Evolutionary conservation across 352 stramenopile genomes (phyloP), one percentile per base, ranked within the genome.

Genomic region (Globisporangium nodosum): DNA sequence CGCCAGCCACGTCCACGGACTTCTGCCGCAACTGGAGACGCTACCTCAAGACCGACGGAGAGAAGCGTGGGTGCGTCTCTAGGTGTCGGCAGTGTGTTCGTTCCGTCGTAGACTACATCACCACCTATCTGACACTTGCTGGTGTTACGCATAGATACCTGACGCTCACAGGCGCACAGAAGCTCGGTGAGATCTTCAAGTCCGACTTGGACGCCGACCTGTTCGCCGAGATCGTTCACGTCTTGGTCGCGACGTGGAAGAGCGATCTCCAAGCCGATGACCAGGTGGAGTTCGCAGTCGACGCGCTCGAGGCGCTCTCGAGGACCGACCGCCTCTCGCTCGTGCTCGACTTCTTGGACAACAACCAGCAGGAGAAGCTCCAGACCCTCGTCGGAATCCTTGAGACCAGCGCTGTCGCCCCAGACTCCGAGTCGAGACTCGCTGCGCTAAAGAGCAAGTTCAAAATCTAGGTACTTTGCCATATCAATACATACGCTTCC

Each of bases 1-100:
- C 76, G 15, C 78, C 85, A 12, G 50, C 58, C 24, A 79, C 68
- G 1, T 66, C 81, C 0, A 68, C 80, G 0, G 79, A 87, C 15
- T 94, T 94, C 56, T 73, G 71, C 37, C 81, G 82, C 18, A 85
- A 78, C 46, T 94, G 85, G 85, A 70, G 66, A 9, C 79, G 85
- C 51, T 78, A 85, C 27, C 70, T 92, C 11, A 71, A 76, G 40
- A 80, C 78, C 7, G 63, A 47, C 3, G 70, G 78, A 2, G 71
- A 71, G 20, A 94, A 93, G 48, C 78, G 72, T 18, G 64, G 59
- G 78, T 86, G 40, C 45, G 46, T 54, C 20, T 20, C 1, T 8
- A 35, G 18, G 4, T 4, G 7, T 12, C 27, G 24, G 11, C 7
- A 16, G 16, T 27, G 31, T 45, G 33, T 21, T n/a, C 5, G 11